A percentile compares a stretch with the other conserved stretches of the same genome.
phyloP scores from a whole-genome alignment of 129 eudicot species.

The Lonicera japonica region DNA sequence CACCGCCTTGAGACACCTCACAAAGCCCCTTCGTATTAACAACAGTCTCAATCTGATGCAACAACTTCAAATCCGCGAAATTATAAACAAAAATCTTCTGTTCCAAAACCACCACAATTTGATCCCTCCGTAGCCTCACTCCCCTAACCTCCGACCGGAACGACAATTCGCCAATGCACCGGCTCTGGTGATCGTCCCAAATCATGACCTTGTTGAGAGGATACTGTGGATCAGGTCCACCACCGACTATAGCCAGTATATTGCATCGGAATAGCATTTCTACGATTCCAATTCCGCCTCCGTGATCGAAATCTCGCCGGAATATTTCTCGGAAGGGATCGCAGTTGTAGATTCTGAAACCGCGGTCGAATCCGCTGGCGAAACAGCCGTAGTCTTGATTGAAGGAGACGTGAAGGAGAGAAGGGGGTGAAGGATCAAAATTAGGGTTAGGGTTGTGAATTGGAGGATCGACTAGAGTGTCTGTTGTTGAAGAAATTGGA shows the following conservation, averaged over 20 bases:
- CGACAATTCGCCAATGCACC: slow-evolving; percentile 76
- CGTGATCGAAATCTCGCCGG: slow-evolving; percentile 67
- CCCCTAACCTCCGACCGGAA: slow-evolving; percentile 83
- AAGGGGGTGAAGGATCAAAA: background rate
- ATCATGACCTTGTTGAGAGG: slow-evolving; percentile 82
- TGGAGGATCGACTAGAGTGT: too few species aligned
- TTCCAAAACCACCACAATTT: slow-evolving; percentile 75
- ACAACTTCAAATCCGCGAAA: slow-evolving; percentile 64
- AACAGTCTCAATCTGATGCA: slow-evolving; percentile 83
- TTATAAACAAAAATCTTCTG: slow-evolving; percentile 80
- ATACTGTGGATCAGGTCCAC: slow-evolving; percentile 80
- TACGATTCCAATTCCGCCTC: slow-evolving; percentile 73
- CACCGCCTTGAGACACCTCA: slow-evolving; percentile 64
- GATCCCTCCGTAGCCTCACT: slow-evolving; percentile 61
- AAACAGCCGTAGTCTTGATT: slow-evolving; percentile 85
- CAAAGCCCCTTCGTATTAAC: slow-evolving; percentile 88
- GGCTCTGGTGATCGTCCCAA: slow-evolving; percentile 85
- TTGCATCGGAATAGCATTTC: slow-evolving; percentile 92
- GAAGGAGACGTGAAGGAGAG: slow-evolving; percentile 68
- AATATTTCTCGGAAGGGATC: slow-evolving; percentile 81
- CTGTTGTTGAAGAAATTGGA: background rate
- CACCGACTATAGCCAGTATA: slow-evolving; percentile 80
- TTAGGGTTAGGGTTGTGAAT: slow-evolving; percentile 14
- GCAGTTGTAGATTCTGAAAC: slow-evolving; percentile 72
- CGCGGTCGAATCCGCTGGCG: slow-evolving; percentile 68